Base-by-base conservation (phyloP, 208 protist genomes). In the Tritrichomonas musculus region DNA sequence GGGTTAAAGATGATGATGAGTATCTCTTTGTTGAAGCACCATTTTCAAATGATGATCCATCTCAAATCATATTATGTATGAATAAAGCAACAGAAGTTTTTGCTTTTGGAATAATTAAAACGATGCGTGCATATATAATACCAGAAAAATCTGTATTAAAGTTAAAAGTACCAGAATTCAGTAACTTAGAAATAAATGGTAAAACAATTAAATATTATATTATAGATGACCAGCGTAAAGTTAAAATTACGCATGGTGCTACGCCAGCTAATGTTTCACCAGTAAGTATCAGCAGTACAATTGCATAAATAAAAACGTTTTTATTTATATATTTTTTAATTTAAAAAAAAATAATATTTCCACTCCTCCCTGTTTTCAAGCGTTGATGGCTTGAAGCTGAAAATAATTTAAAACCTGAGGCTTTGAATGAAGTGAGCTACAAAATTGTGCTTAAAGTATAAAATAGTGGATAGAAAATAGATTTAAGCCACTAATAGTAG, bases 81-180 rank as follows among this genome's bases (percentile, higher is more conserved):
- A 57, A 44, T 39, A 88, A 53, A 0, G 39, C 13, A 60, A 27
- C n/a, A 20, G 47, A 88, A 33, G 77, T 88, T 57, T 20, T 44
- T 57, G 4, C 47, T n/a, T n/a, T 88, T 57, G 77, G 41, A 1
- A 33, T 88, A 2, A 47, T 36, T 33, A 25, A 88, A 33, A 88
- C 77, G 57, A 88, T 88, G 20, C 41, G 77, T n/a, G 77, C 77
- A 57, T 88, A 88, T 30, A 8, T 88, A 8, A 88, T 88, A 14
- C 47, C 41, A n/a, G 77, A 88, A 33, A 88, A 88, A 47, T 44
- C 77, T 39, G 77, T 88, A 33, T 49, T 88, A 14, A 88, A 44
- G 11, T 39, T 88, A 33, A 25, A 25, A 47, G 30, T 33, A 47
- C 77, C 77, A 88, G 47, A 60, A 27, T 88, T 44, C 17, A 27